These are phyloP conservation scores for Coprinopsis cinerea DNA, from an alignment of 768 basidiomycete genomes.

Conservation along the genomic window DNA sequence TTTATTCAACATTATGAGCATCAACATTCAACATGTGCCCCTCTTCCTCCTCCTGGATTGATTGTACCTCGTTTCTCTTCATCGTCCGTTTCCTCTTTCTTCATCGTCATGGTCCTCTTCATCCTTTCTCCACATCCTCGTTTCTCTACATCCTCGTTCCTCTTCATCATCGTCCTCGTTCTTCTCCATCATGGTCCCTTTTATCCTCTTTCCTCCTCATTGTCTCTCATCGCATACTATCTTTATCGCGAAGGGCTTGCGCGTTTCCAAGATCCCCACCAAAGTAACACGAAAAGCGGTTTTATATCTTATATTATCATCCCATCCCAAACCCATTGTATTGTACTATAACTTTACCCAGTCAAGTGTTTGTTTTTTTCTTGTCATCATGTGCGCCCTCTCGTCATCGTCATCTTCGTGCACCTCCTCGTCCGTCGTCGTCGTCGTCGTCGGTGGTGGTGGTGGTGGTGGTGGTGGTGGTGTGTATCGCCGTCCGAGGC, in stretches of 20 bases:
- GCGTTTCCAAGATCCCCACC: constrained; percentile 20
- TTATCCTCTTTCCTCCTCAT: constrained; percentile 8
- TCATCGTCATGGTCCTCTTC: constrained; percentile 7
- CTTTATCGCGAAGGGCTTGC: constrained; percentile 34
- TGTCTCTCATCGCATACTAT: constrained; percentile 8
- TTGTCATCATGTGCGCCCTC: too few species aligned
- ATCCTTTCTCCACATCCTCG: neutral
- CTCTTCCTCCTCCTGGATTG: neutral
- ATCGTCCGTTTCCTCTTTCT: constrained; percentile 1
- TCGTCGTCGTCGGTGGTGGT: too few species aligned
- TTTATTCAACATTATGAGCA: neutral
- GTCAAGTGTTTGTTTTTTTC: too few species aligned
- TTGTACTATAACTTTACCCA: too few species aligned
- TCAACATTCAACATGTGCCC: constrained; percentile 1
- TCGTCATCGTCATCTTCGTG: too few species aligned
- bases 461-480: too few species aligned
- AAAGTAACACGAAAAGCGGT: too few species aligned
- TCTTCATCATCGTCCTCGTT: constrained; percentile 2
- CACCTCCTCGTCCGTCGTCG: too few species aligned
- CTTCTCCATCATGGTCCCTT: neutral
- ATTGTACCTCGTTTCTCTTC: constrained; percentile 3
- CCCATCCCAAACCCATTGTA: too few species aligned
- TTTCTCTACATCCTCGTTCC: neutral
- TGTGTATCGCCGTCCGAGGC: too few species aligned
- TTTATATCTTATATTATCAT: too few species aligned